Base-by-base conservation (phyloP, 441 rosid genomes). In the Pelargonium myrrhifolium region DNA sequence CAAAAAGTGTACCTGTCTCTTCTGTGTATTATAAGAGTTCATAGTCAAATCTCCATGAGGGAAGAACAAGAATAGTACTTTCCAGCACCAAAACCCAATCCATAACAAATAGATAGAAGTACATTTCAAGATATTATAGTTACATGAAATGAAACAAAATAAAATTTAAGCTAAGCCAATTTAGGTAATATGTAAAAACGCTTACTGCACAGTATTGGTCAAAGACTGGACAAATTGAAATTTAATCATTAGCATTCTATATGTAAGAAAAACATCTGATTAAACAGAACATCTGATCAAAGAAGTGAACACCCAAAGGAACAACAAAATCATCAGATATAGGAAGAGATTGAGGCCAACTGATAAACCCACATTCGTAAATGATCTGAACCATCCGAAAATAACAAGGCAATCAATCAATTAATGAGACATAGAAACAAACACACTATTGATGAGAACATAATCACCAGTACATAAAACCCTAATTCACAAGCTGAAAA, bases 21-120 rank as follows among this genome's bases (percentile, higher is more conserved):
- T 84, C 95, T 86, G 84, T 78, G 67, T 0, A 70, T 58, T 53
- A 28, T n/a, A 9, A 64, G 69, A 28, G 66, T 55, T 9, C 22
- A n/a, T 17, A n/a, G 24, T 6, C 40, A 56, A 58, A 68, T 31
- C 28, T 66, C 69, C 64, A 59, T 22, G 21, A 40, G 42, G 62
- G 66, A 58, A 60, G 10, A 15, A 55, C 47, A n/a, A 35, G 42
- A n/a, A 43, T 17, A 53, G 47, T 43, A 31, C 17, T 61, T 45
- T 21, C 22, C 55, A 49, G 39, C 26, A 47, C 22, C 55, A 28
- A 65, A 66, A n/a, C 14, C 28, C 9, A 53, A 22, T 58, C 18
- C 14, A 53, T 49, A 51, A 67, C 8, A 43, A 24, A 12, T 9
- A 47, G 31, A 53, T 28, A 20, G 3, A 2, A 43, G 9, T 40